Percentiles rank a stretch among this genome's conserved stretches.
These are phyloP conservation scores for Diplocarpon rosae DNA, from an alignment of 2,329 filamentous ascomycete species.

Conservation along the genomic window DNA sequence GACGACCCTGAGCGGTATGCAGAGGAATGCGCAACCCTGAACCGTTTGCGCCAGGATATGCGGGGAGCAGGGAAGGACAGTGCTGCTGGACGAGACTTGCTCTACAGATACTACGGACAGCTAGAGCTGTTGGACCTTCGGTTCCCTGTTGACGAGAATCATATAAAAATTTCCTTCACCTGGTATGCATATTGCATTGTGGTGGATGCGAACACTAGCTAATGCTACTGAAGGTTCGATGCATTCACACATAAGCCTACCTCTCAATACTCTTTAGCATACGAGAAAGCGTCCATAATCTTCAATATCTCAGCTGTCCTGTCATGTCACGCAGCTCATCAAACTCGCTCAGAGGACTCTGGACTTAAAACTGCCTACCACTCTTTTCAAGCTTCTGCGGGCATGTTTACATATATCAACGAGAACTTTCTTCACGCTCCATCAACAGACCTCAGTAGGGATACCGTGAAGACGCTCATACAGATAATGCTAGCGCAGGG, in stretches of 20 bases:
- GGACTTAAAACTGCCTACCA: conserved; percentile 96
- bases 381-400: conserved; percentile 93
- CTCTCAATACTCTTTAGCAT: conserved; percentile 89
- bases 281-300: conserved; percentile 97
- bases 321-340: conserved; percentile 87
- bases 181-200: conserved; percentile 48
- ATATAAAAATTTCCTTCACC: conserved; percentile 98
- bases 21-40: conserved; percentile 89
- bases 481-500: conserved; percentile 88
- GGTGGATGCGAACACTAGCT: conserved; percentile 1
- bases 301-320: conserved; percentile 98
- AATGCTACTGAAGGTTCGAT: conserved; percentile 61
- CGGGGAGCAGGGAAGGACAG: conserved; percentile 94
- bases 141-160: conserved; percentile 95
- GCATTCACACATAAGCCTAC: conserved; percentile 99
- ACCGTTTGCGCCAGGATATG: conserved; percentile 95
- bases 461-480: conserved; percentile 92
- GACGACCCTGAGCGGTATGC: conserved; percentile 94
- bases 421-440: conserved; percentile 98
- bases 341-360: conserved; percentile 83
- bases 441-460: conserved; percentile 86
- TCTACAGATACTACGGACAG: conserved; percentile 97
- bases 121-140: conserved; percentile 86
- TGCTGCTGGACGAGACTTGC: conserved; percentile 79
- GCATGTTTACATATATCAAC: conserved; percentile 99